Conservation (phyloP, 139 green algal species). For the Microglena sp. region DNA sequence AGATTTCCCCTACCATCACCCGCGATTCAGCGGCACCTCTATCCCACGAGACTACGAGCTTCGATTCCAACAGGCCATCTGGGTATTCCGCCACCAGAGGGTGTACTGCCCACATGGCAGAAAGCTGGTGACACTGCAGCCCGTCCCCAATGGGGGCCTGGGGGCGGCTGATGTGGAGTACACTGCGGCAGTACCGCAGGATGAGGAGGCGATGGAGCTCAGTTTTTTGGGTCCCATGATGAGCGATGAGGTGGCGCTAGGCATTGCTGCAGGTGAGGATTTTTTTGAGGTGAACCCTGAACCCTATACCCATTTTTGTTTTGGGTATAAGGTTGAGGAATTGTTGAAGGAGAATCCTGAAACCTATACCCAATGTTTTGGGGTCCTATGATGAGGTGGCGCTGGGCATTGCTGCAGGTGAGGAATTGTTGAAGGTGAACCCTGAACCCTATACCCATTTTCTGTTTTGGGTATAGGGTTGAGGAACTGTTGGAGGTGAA, state of each 20-base stretch:
- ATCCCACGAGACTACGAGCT: conserved; percentile 74
- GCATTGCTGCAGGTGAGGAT: conserved; percentile 7
- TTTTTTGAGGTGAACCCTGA: background rate
- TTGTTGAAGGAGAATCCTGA: background rate
- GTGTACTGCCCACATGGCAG: conserved; percentile 57
- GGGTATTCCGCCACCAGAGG: conserved; percentile 84
- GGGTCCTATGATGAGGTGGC: background rate
- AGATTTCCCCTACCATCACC: too few relatives aligned
- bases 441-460: too few relatives aligned
- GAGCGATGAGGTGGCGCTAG: background rate
- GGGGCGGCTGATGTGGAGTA: conserved; percentile 44
- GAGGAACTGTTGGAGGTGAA: background rate
- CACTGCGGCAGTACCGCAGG: conserved; percentile 30
- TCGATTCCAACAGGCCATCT: conserved; percentile 76
- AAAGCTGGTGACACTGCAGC: conserved; percentile 56
- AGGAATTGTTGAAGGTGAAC: background rate
- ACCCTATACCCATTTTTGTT: too few relatives aligned
- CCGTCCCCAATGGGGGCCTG: conserved; percentile 44
- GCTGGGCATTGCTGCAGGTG: background rate
- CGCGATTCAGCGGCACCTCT: conserved; percentile 57
- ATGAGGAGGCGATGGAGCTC: conserved; percentile 5
- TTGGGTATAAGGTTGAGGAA: too few relatives aligned
- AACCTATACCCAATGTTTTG: background rate
- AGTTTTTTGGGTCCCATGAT: conserved; percentile 5
- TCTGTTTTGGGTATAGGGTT: too few relatives aligned